Evolutionary conservation across 2,329 filamentous ascomycete species (phyloP).

Genomic region (Hymenoscyphus infarciens): DNA sequence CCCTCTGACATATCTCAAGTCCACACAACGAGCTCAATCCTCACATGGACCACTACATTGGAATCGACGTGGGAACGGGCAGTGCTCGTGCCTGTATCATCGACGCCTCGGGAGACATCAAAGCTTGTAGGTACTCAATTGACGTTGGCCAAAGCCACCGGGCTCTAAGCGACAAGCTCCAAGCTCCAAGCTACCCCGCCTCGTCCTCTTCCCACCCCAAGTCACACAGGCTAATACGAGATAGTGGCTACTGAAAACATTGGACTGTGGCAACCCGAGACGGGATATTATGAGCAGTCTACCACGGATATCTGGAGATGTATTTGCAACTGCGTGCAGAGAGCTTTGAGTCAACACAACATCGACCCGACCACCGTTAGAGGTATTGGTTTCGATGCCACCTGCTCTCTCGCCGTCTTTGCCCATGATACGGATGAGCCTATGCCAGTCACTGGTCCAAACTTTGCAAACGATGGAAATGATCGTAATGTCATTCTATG

Average conservation of each 20-base stretch:
- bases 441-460: conserved; percentile 81
- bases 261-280: conserved; percentile 74
- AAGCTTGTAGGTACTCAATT: conserved; percentile 41
- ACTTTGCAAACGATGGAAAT: conserved; percentile 74
- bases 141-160: neutral
- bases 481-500: conserved; percentile 95
- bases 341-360: conserved; percentile 75
- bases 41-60: conserved; percentile 62
- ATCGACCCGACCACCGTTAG: conserved; percentile 73
- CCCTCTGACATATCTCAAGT: conserved; percentile 16
- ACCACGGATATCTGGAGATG: conserved; percentile 95
- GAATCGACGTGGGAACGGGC: conserved; percentile 94
- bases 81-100: conserved; percentile 96
- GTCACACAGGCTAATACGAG: conserved; percentile 12
- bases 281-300: conserved; percentile 89
- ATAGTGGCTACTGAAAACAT: conserved; percentile 68
- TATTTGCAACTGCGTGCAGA: conserved; percentile 84
- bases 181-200: conserved; percentile 10
- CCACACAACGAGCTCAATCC: conserved; percentile 37
- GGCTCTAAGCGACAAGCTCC: conserved; percentile 7
- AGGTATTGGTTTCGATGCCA: conserved; percentile 95
- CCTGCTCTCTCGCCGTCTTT: conserved; percentile 95
- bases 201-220: neutral
- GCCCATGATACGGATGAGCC: conserved; percentile 85
- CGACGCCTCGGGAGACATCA: conserved; percentile 85